Conservation (phyloP, 352 stramenopile species). For the Globisporangium viniferum region DNA sequence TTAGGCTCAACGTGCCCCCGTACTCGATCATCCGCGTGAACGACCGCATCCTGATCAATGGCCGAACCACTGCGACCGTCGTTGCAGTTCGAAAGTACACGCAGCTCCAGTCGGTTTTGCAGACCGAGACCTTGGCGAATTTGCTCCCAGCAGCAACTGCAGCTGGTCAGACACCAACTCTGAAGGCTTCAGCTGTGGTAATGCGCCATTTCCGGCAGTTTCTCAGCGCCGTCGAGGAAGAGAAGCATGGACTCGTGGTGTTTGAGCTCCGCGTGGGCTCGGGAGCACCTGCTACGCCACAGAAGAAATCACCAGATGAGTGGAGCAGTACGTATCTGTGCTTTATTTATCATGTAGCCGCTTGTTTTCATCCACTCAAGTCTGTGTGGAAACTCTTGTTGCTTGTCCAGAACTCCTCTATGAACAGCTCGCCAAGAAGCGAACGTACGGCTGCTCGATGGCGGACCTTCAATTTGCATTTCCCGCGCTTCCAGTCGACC, state of each 20-base stretch:
- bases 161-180: slow-evolving; percentile 12
- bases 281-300: slow-evolving; percentile 10
- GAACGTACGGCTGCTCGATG: slow-evolving; percentile 34
- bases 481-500: slow-evolving; percentile 36
- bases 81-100: slow-evolving; percentile 59
- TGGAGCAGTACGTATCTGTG: slow-evolving; percentile 43
- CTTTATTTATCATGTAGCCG: neutral
- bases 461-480: slow-evolving; percentile 62
- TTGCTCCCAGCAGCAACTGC: slow-evolving; percentile 28
- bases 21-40: slow-evolving; percentile 71
- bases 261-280: slow-evolving; percentile 41
- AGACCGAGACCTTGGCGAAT: slow-evolving; percentile 44
- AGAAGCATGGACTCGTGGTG: slow-evolving; percentile 47
- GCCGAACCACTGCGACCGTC: slow-evolving; percentile 38
- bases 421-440: slow-evolving; percentile 34
- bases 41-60: slow-evolving; percentile 66
- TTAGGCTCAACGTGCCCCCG: slow-evolving; percentile 54
- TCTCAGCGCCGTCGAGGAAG: slow-evolving; percentile 56
- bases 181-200: slow-evolving; percentile 24
- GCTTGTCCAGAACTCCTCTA: slow-evolving; percentile 36
- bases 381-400: neutral
- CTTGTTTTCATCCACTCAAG: neutral
- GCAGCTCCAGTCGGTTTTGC: slow-evolving; percentile 45
- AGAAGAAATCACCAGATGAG: slow-evolving; percentile 36
- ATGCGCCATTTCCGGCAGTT: slow-evolving; percentile 59